Evolutionary conservation across 129 eudicot genomes (phyloP).

Genomic region (Sambucus nigra): DNA sequence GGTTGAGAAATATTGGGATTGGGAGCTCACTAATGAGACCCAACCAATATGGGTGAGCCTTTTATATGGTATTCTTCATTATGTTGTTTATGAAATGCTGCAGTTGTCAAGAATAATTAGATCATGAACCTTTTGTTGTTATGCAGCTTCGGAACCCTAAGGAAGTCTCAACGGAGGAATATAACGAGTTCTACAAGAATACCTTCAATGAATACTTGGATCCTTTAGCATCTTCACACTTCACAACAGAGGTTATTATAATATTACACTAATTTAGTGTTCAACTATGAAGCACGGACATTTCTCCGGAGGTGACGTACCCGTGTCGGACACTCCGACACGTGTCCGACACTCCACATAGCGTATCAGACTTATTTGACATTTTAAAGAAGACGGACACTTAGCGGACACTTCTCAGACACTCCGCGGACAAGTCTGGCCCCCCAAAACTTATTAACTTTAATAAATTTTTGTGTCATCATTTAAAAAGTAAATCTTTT

Average conservation of each 20-base stretch:
- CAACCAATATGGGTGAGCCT: slow-evolving; percentile 93
- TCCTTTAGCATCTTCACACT: slow-evolving; percentile 95
- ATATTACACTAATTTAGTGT: not conserved
- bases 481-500: too few relatives aligned
- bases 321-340: too few relatives aligned
- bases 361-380: too few relatives aligned
- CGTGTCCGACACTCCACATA: too few relatives aligned
- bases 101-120: not conserved
- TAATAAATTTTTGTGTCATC: too few relatives aligned
- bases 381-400: too few relatives aligned
- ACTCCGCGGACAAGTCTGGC: too few relatives aligned
- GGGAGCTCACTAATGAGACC: slow-evolving; percentile 96
- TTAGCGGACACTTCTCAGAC: too few relatives aligned
- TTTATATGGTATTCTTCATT: not conserved
- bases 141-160: slow-evolving; percentile 87
- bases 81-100: not conserved
- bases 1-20: slow-evolving; percentile 95
- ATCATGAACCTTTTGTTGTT: slow-evolving; percentile 5
- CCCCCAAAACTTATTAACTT: too few relatives aligned
- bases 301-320: too few relatives aligned
- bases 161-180: slow-evolving; percentile 78
- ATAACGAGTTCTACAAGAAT: slow-evolving; percentile 87
- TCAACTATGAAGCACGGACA: too few relatives aligned
- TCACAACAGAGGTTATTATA: slow-evolving; percentile 74
- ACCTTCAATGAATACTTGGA: slow-evolving; percentile 82